Evolutionary conservation across 176 grass and related monocot genomes (phyloP), one percentile per base, ranked within the genome.

Genomic region (Aegilops bicornis): DNA sequence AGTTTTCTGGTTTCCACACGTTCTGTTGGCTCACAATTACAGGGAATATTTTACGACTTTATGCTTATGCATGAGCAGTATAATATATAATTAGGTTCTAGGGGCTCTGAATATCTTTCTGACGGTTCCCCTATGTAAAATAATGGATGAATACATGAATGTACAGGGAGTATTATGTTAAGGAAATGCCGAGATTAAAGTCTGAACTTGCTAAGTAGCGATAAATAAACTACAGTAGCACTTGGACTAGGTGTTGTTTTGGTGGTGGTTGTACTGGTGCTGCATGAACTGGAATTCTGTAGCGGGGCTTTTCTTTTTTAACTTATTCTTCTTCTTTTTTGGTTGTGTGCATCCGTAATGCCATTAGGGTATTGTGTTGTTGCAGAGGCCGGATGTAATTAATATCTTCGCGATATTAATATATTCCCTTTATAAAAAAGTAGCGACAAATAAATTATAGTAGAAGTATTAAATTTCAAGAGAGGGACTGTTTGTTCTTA

Each of bases 21-120:
- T 81, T 88, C 82, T 78, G 82, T 78, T 88, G 82, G 86, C 86
- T 91, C 85, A 84, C 77, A 76, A 59, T 81, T 39, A 48, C 37
- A 52, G 69, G 30, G 85, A 88, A 88, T 84, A 88, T 84, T 70
- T 85, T 76, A 66, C 6, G 62, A 77, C 85, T 87, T 84, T 91
- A 87, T 88, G 45, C 77, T 56, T 69, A 17, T 84, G 81, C 64
- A 52, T 45, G 22, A 6, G 37, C 37, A 45, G 25, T n/a, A 65
- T 56, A 43, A 59, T 83, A 79, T 91, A 67, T 68, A 45, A 43
- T 31, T 33, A 45, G 79, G 31, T 67, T 54, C 3, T 79, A 79
- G 64, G 42, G 52, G 65, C 31, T 78, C 47, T 62, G 54, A 8
- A 63, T 83, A 61, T 79, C 66, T 64, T 77, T 73, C 54, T 59